A percentile compares a stretch with the other conserved stretches of the same genome.
Evolutionary conservation across 2,329 filamentous ascomycete species (phyloP).

Genomic region (Claviceps sp.): DNA sequence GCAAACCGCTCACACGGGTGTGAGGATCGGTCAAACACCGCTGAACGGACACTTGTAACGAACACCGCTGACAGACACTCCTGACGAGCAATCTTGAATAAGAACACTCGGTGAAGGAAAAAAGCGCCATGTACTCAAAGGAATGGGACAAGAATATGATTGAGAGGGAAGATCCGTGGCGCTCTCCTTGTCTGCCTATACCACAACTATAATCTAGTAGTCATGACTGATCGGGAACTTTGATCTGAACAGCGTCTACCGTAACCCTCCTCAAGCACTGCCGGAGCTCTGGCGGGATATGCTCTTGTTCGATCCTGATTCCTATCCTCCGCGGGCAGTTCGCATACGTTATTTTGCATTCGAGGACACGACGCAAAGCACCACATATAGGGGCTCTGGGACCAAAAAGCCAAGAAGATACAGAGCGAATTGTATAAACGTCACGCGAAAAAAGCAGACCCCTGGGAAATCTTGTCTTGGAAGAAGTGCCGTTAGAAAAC

Average conservation of each 20-base stretch:
- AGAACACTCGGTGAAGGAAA: background rate
- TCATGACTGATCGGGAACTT: constrained; percentile 54
- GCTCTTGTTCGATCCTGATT: constrained; percentile 47
- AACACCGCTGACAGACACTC: no score
- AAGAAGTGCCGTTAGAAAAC: no score
- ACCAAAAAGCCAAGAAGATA: constrained; percentile 41
- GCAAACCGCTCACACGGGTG: no score
- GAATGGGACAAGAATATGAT: no score
- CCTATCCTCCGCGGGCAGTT: constrained; percentile 50
- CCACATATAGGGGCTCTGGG: constrained; percentile 35
- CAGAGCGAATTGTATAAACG: constrained; percentile 21
- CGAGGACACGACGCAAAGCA: constrained; percentile 42
- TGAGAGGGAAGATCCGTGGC: no score
- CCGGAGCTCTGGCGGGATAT: constrained; percentile 54
- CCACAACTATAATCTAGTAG: constrained; percentile 41
- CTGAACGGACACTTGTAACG: no score
- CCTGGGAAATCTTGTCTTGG: background rate
- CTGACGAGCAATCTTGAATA: background rate
- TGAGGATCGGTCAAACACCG: no score
- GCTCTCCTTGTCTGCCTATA: constrained; percentile 59
- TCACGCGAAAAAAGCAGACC: constrained; percentile 18
- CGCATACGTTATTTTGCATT: constrained; percentile 49
- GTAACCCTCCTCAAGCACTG: constrained; percentile 51
- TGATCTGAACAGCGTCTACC: constrained; percentile 47
- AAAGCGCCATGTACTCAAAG: no score